Percentiles rank a stretch among this genome's conserved stretches.
Evolutionary conservation across 2,329 filamentous ascomycete genomes (phyloP).

Genomic region (Colletotrichum simmondsii): DNA sequence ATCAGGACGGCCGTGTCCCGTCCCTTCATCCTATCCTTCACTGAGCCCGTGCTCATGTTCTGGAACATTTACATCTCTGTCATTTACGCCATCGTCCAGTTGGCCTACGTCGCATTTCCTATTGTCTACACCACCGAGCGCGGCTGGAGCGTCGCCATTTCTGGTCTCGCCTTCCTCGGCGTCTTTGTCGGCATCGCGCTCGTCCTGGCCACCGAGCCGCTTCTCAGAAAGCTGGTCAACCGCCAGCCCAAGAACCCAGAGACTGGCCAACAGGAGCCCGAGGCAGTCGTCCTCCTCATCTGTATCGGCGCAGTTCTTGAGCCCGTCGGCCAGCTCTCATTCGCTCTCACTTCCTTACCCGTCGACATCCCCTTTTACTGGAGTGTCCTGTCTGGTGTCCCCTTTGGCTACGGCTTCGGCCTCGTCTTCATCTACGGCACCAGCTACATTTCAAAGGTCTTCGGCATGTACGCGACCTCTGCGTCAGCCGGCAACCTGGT

Average conservation of each 20-base stretch:
- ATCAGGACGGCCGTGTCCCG: slow-evolving; percentile 68
- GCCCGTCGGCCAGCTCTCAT: slow-evolving; percentile 70
- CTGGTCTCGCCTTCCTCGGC: slow-evolving; percentile 56
- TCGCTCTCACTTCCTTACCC: slow-evolving; percentile 73
- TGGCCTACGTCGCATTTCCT: slow-evolving; percentile 73
- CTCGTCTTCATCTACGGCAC: slow-evolving; percentile 74
- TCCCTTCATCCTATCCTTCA: slow-evolving; percentile 70
- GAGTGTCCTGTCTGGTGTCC: slow-evolving; percentile 70
- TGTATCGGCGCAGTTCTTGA: slow-evolving; percentile 70
- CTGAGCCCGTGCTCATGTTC: slow-evolving; percentile 63
- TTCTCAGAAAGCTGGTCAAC: slow-evolving; percentile 64
- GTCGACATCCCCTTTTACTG: slow-evolving; percentile 69
- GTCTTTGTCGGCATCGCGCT: slow-evolving; percentile 35
- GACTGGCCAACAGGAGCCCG: slow-evolving; percentile 68
- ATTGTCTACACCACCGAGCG: slow-evolving; percentile 68
- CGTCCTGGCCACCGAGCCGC: slow-evolving; percentile 52
- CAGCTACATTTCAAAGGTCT: slow-evolving; percentile 72
- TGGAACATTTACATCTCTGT: slow-evolving; percentile 73
- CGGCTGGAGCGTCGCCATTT: slow-evolving; percentile 67
- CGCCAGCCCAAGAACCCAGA: slow-evolving; percentile 66
- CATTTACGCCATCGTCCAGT: slow-evolving; percentile 72
- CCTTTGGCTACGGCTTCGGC: slow-evolving; percentile 72
- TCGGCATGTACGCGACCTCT: slow-evolving; percentile 72
- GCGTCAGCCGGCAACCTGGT: slow-evolving; percentile 74
- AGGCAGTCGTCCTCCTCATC: slow-evolving; percentile 72